Conservation (phyloP, 768 basidiomycete genomes). For the Russula olivacea region DNA sequence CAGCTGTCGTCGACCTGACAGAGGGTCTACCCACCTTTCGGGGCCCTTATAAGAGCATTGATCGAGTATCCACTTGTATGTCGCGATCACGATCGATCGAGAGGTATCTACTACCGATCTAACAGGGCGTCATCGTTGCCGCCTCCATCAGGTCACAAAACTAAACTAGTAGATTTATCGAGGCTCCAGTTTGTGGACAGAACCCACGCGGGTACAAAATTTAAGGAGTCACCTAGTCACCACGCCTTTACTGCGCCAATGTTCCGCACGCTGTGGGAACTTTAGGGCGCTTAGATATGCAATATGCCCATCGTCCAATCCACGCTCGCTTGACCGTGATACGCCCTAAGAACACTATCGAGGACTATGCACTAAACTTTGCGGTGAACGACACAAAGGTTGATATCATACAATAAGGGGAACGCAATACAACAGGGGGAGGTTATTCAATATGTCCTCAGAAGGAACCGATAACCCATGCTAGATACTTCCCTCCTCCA, state of each 20-base stretch:
- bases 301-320: not conserved
- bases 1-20: not conserved
- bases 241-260: no score
- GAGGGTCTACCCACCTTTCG: not conserved
- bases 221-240: no score
- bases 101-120: not conserved
- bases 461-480: not conserved
- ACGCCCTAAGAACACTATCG: not conserved
- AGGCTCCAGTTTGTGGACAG: not conserved
- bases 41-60: no score
- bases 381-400: not conserved
- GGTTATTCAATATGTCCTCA: not conserved
- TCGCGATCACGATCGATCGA: not conserved
- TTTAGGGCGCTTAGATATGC: not conserved
- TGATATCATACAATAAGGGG: not conserved
- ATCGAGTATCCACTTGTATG: not conserved
- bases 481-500: conserved; percentile 39
- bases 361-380: not conserved
- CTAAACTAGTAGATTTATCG: no score
- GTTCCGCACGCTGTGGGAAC: not conserved
- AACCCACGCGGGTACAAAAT: no score
- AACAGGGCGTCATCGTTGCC: not conserved
- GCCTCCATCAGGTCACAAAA: not conserved
- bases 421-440: not conserved
- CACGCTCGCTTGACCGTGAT: not conserved